Conservation (phyloP, 345 rosid genomes). For the Linum lewisii region DNA sequence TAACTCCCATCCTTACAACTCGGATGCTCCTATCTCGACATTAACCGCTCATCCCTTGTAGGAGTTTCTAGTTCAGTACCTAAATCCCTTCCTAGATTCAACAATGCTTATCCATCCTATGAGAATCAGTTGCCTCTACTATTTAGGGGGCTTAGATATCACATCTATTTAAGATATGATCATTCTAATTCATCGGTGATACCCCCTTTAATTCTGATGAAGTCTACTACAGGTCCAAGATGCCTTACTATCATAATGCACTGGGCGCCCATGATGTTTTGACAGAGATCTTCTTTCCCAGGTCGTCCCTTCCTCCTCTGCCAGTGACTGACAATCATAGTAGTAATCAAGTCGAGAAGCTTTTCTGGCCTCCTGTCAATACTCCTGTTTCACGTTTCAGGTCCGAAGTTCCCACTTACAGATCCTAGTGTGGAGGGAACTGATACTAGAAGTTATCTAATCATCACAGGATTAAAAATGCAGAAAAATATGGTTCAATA, state of each 20-base stretch:
- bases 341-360: conserved; percentile 12
- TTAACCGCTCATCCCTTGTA: conserved; percentile 9
- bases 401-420: conserved; percentile 17
- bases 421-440: conserved; percentile 11
- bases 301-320: conserved; percentile 16
- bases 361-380: background rate
- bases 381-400: conserved; percentile 16
- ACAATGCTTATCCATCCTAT: conserved; percentile 13
- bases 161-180: conserved; percentile 12
- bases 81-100: conserved; percentile 12
- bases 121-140: conserved; percentile 10
- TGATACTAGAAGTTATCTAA: background rate
- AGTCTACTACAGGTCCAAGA: conserved; percentile 11
- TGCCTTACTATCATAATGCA: conserved; percentile 4
- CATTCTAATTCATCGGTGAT: conserved; percentile 1
- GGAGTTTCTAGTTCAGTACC: conserved; percentile 9
- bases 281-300: conserved; percentile 12
- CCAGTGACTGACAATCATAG: conserved; percentile 14
- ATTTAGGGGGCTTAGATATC: conserved; percentile 14
- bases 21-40: background rate
- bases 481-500: no score
- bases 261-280: conserved; percentile 17
- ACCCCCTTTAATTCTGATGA: conserved; percentile 10
- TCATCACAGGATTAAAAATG: no score
- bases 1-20: background rate